These are phyloP conservation scores for Penicillium canariense DNA, from an alignment of 495 filamentous ascomycete genomes.

Conservation along the genomic window DNA sequence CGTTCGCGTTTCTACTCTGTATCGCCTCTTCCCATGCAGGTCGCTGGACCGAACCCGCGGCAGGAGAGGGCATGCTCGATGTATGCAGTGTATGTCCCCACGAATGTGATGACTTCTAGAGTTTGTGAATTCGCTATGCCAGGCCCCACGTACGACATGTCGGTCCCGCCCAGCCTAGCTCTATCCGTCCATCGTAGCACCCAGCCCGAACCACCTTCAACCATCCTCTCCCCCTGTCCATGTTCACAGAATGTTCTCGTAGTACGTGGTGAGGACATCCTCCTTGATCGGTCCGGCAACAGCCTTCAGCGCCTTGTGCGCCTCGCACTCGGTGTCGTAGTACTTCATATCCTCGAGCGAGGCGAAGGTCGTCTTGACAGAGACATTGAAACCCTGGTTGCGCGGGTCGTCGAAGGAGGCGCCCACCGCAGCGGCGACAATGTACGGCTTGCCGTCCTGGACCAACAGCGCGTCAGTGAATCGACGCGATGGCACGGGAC, in stretches of 20 bases:
- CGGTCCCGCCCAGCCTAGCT: background rate
- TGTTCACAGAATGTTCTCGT: constrained; percentile 41
- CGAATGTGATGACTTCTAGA: constrained; percentile 9
- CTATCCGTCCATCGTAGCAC: background rate
- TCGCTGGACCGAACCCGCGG: background rate
- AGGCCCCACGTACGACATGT: background rate
- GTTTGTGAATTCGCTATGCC: background rate
- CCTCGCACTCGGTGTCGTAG: constrained; percentile 63
- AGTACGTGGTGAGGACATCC: constrained; percentile 51
- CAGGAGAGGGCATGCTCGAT: constrained; percentile 11
- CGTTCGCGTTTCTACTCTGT: background rate
- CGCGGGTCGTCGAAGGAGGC: constrained; percentile 50
- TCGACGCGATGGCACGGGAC: too few species aligned
- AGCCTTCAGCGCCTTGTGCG: constrained; percentile 60
- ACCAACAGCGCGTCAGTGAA: background rate
- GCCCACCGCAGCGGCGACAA: constrained; percentile 47
- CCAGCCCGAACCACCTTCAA: background rate
- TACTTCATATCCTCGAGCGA: constrained; percentile 67
- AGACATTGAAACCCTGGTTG: constrained; percentile 62
- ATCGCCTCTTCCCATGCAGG: background rate
- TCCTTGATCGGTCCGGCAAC: constrained; percentile 33
- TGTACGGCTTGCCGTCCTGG: constrained; percentile 69
- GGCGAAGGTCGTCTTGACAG: constrained; percentile 57
- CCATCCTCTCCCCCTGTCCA: background rate
- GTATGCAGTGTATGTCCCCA: constrained; percentile 36